phyloP scores from a whole-genome alignment of 2,329 filamentous ascomycete species.

The Lachnellula hyalina region DNA sequence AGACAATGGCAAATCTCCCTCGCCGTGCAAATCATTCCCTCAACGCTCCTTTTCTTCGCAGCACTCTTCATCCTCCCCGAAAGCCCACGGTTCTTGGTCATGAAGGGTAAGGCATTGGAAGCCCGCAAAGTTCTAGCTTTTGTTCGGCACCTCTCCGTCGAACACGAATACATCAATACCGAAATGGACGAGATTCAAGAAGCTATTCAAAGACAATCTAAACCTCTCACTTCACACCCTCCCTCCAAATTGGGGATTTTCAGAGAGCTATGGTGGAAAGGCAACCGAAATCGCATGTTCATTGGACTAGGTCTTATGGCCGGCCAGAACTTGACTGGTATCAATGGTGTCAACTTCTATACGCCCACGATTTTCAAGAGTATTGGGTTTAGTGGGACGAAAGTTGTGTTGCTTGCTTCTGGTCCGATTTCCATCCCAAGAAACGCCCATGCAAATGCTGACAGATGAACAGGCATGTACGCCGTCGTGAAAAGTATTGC shows the following conservation, averaged over 20 bases:
- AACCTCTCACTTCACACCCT: slow-evolving; percentile 56
- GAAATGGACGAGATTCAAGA: slow-evolving; percentile 67
- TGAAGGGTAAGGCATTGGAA: slow-evolving; percentile 54
- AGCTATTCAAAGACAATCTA: slow-evolving; percentile 61
- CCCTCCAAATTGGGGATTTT: slow-evolving; percentile 36
- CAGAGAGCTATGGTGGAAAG: slow-evolving; percentile 50
- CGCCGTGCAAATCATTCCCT: slow-evolving; percentile 60
- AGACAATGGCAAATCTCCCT: slow-evolving; percentile 60
- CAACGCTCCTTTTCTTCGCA: slow-evolving; percentile 53
- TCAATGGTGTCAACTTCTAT: slow-evolving; percentile 78
- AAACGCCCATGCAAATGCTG: no score
- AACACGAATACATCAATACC: slow-evolving; percentile 64
- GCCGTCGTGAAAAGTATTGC: slow-evolving; percentile 69
- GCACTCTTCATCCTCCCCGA: slow-evolving; percentile 56
- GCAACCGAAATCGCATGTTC: slow-evolving; percentile 49
- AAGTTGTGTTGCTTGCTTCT: slow-evolving; percentile 50
- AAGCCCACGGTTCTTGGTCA: slow-evolving; percentile 65
- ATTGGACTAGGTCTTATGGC: slow-evolving; percentile 70
- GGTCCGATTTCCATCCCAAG: background rate
- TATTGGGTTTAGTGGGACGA: slow-evolving; percentile 53
- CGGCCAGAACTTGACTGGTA: slow-evolving; percentile 72
- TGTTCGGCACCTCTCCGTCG: slow-evolving; percentile 53
- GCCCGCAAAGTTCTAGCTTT: slow-evolving; percentile 56
- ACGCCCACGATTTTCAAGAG: slow-evolving; percentile 62
- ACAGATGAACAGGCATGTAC: slow-evolving; percentile 58